Evolutionary conservation across 108 stramenopile genomes (phyloP).

Genomic region (Pseudonitzschia delicatissima): DNA sequence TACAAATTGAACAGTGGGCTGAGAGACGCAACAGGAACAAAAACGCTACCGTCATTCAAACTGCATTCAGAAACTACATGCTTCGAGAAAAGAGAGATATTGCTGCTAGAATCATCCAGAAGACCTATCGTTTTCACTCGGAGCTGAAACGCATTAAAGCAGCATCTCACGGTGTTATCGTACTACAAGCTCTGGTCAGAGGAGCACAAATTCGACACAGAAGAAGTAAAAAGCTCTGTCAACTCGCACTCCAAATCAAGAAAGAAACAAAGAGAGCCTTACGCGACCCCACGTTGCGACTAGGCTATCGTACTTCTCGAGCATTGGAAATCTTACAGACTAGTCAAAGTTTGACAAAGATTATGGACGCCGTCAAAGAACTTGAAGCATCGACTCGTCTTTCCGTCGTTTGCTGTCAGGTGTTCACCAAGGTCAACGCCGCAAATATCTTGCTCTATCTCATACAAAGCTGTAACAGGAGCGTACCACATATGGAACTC

Average conservation of each 20-base stretch:
- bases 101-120: slow-evolving; percentile 27
- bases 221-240: slow-evolving; percentile 15
- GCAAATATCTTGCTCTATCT: slow-evolving; percentile 62
- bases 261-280: slow-evolving; percentile 37
- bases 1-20: slow-evolving; percentile 1
- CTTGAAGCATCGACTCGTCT: slow-evolving; percentile 71
- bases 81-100: slow-evolving; percentile 2
- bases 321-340: slow-evolving; percentile 55
- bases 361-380: slow-evolving; percentile 64
- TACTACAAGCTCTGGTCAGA: slow-evolving; percentile 35
- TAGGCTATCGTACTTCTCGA: slow-evolving; percentile 31
- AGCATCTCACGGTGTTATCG: slow-evolving; percentile 7
- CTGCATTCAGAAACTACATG: slow-evolving; percentile 13
- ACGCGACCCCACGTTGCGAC: slow-evolving; percentile 31
- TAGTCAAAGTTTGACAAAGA: slow-evolving; percentile 59
- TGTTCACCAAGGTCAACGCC: slow-evolving; percentile 61
- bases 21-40: slow-evolving; percentile 27
- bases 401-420: slow-evolving; percentile 63
- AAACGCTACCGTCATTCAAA: slow-evolving; percentile 24
- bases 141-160: slow-evolving; percentile 6
- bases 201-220: slow-evolving; percentile 7
- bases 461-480: slow-evolving; percentile 84
- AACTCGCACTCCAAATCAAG: slow-evolving; percentile 25
- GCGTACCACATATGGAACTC: slow-evolving; percentile 86
- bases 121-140: slow-evolving; percentile 14